Percentiles rank a stretch among this genome's conserved stretches.
Evolutionary conservation across 2,329 filamentous ascomycete species (phyloP).

Genomic region (Parastagonospora avenae): DNA sequence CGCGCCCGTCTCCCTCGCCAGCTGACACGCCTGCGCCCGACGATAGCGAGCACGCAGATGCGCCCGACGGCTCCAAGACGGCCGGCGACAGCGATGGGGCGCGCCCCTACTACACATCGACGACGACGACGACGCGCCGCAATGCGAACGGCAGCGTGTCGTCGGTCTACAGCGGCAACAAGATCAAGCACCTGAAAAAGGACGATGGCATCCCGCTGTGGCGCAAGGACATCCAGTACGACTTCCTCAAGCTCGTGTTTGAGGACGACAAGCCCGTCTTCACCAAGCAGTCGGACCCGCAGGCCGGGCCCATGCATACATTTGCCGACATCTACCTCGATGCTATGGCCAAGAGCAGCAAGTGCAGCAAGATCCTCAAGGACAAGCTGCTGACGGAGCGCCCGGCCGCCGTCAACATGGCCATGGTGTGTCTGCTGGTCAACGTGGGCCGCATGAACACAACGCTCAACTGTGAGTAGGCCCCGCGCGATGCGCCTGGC

Average conservation of each 20-base stretch:
- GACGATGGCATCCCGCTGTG: conserved; percentile 86
- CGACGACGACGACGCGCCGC: conserved; percentile 59
- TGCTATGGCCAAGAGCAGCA: conserved; percentile 97
- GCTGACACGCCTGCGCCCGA: conserved; percentile 39
- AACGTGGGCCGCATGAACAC: conserved; percentile 99
- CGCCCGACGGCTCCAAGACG: conserved; percentile 31
- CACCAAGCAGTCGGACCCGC: conserved; percentile 86
- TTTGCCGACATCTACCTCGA: conserved; percentile 98
- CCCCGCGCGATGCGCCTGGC: not conserved
- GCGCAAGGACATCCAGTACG: conserved; percentile 86
- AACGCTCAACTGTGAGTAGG: conserved; percentile 83
- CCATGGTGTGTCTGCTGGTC: conserved; percentile 97
- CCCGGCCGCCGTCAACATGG: conserved; percentile 94
- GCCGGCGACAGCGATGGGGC: conserved; percentile 31
- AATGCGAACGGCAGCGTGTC: conserved; percentile 70
- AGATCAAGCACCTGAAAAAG: conserved; percentile 85
- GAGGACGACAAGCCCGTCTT: conserved; percentile 78
- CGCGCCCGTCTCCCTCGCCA: conserved; percentile 33
- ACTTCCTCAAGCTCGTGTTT: conserved; percentile 81
- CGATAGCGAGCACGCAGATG: conserved; percentile 38
- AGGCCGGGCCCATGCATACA: conserved; percentile 67
- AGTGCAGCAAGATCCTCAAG: conserved; percentile 97
- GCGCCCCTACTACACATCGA: conserved; percentile 53
- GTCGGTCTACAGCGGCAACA: conserved; percentile 72
- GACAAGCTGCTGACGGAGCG: conserved; percentile 94